phyloP scores from a whole-genome alignment of 352 stramenopile genomes.

The Pythium sp. region DNA sequence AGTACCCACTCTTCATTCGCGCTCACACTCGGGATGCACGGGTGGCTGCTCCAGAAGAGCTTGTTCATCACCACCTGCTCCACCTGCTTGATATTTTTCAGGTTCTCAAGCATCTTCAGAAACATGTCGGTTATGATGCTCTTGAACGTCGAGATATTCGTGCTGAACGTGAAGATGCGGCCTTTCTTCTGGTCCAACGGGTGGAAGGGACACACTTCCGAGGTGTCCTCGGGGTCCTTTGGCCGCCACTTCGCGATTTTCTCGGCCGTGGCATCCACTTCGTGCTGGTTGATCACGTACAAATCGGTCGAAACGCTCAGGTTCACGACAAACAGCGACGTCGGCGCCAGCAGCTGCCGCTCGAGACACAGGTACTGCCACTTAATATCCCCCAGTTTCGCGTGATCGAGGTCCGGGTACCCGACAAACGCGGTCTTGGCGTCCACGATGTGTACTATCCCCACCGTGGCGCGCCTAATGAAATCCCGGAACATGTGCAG shows the following conservation, averaged over 20 bases:
- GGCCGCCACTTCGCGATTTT: constrained; percentile 57
- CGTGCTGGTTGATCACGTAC: constrained; percentile 73
- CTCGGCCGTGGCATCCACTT: constrained; percentile 50
- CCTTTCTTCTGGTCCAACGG: constrained; percentile 44
- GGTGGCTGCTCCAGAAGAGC: constrained; percentile 93
- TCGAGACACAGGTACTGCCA: constrained; percentile 81
- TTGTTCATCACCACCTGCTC: constrained; percentile 94
- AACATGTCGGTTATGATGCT: constrained; percentile 62
- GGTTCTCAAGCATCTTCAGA: constrained; percentile 74
- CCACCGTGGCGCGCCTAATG: constrained; percentile 49
- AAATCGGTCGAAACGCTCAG: constrained; percentile 68
- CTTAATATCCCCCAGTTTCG: constrained; percentile 62
- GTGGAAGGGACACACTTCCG: constrained; percentile 55
- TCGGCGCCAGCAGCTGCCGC: constrained; percentile 49
- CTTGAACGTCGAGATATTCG: constrained; percentile 60
- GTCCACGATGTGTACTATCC: constrained; percentile 70
- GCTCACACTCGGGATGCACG: constrained; percentile 81
- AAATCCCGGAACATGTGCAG: constrained; percentile 73
- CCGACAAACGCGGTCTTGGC: constrained; percentile 66
- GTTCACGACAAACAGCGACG: constrained; percentile 72
- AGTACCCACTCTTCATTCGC: constrained; percentile 86
- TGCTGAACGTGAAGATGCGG: constrained; percentile 67
- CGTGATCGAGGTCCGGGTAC: constrained; percentile 61
- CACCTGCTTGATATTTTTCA: constrained; percentile 85
- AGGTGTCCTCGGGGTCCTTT: constrained; percentile 67